Conservation (phyloP, 2,329 filamentous ascomycete species). For the Hyphodiscus sp. region DNA sequence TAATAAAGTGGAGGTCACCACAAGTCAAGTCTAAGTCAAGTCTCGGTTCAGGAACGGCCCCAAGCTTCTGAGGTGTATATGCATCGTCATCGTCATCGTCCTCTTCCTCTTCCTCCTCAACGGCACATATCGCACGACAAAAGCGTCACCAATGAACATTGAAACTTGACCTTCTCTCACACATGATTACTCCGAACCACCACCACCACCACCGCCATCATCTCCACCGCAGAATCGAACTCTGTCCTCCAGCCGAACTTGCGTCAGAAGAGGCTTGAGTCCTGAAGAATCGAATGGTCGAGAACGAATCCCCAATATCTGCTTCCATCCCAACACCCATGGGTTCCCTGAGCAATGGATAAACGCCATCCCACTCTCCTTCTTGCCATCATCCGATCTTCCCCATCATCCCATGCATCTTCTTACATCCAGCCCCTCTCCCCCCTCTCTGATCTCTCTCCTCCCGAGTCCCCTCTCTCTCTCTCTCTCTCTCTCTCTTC, state of each 20-base stretch:
- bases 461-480: background rate
- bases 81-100: background rate
- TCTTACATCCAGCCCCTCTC: background rate
- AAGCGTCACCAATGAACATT: too few species aligned
- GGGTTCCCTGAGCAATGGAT: conserved; percentile 3
- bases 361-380: conserved; percentile 2
- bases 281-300: conserved; percentile 13
- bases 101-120: background rate
- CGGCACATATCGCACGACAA: too few species aligned
- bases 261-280: conserved; percentile 17
- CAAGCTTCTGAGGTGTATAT: too few species aligned
- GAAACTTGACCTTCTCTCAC: too few species aligned
- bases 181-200: too few species aligned
- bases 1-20: too few species aligned
- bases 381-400: conserved; percentile 4
- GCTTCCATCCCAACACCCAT: background rate
- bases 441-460: background rate
- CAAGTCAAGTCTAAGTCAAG: too few species aligned
- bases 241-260: conserved; percentile 7
- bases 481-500: background rate
- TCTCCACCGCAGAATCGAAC: too few species aligned
- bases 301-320: conserved; percentile 6
- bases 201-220: too few species aligned
- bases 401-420: background rate
- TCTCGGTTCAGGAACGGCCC: background rate